Evolutionary conservation across 257 asterid genomes (phyloP), one percentile per base, ranked within the genome.

Genomic region (Anisodus acutangulus): DNA sequence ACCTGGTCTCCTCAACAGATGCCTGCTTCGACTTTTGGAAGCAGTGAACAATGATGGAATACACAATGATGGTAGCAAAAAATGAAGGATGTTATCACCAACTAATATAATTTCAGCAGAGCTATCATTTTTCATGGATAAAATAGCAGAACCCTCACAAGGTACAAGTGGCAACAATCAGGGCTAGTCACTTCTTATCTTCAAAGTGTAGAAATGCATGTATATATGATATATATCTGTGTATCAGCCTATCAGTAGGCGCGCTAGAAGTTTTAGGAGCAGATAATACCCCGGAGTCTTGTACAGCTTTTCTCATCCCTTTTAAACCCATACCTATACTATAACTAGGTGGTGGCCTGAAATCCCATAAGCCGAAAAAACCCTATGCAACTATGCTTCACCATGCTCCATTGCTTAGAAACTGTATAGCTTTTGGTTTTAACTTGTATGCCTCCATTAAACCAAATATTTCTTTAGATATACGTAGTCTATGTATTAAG

Each of bases 21-120:
- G 94, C 98, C 98, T 80, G 87, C 94, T 83, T 88, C 97, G 8
- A 88, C 97, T 82, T 95, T 97, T 71, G 99, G 93, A 91, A 88
- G 93, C 92, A 57, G 88, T 85, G 87, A 91, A 85, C 92, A 89
- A 54, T 88, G 97, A 96, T 85, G 39, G 4, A 31, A 4, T 64
- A 66, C 51, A 35, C 43, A 67, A 68, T 57, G 79, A 63, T n/a
- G 17, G 78, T 68, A 37, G 69, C 81, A 76, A 53, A 53, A 67
- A 74, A 45, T 74, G 80, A 74, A 74, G 62, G 59, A 19, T 72
- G n/a, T 47, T 72, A 11, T 74, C 19, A 49, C 62, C 81, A 74
- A 51, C 62, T 74, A 74, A 74, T 22, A 19, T 22, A 60, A 9
- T 74, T 74, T 19, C 57, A 71, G 45, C n/a, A 43, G 17, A 71